These are phyloP conservation scores for Harringtonia aguacate DNA, from an alignment of 2,329 filamentous ascomycete genomes.

Conservation along the genomic window DNA sequence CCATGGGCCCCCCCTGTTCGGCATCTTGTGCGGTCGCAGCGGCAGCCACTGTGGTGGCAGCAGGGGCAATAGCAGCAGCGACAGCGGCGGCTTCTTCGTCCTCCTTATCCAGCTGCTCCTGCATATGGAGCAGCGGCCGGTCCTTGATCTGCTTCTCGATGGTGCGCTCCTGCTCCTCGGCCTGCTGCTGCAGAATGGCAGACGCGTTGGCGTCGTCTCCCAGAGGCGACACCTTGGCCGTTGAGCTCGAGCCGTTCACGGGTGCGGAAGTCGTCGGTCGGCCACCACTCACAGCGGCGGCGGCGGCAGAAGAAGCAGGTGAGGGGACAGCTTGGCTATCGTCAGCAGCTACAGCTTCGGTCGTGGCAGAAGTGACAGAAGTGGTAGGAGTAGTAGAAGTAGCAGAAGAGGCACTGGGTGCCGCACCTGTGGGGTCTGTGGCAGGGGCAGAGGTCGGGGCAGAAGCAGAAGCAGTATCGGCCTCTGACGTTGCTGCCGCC, in stretches of 20 bases:
- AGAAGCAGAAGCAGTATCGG: not conserved
- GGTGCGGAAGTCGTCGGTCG: too few relatives aligned
- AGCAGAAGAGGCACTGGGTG: not conserved
- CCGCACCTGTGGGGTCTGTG: too few relatives aligned
- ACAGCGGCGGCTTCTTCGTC: slow-evolving; percentile 52
- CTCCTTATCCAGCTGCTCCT: slow-evolving; percentile 81
- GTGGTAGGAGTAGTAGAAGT: too few relatives aligned
- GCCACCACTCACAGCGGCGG: not conserved
- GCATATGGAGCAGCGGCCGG: slow-evolving; percentile 80
- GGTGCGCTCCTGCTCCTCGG: slow-evolving; percentile 75
- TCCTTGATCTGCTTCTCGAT: slow-evolving; percentile 85
- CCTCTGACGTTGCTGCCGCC: not conserved
- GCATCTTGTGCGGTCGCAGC: slow-evolving; percentile 6
- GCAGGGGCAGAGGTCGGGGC: too few relatives aligned
- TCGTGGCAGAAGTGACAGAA: too few relatives aligned
- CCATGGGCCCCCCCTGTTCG: too few relatives aligned
- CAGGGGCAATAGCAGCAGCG: slow-evolving; percentile 17
- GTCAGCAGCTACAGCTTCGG: not conserved
- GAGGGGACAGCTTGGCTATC: not conserved
- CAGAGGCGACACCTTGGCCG: slow-evolving; percentile 36
- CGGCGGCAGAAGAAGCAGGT: not conserved
- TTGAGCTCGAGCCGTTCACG: too few relatives aligned
- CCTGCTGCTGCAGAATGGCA: slow-evolving; percentile 59
- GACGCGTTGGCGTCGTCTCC: slow-evolving; percentile 63
- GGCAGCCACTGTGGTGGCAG: too few relatives aligned